Percentiles rank a stretch among this genome's conserved stretches.
These are phyloP conservation scores for Pogostemon cablin DNA, from an alignment of 257 asterid genomes.

Conservation along the genomic window DNA sequence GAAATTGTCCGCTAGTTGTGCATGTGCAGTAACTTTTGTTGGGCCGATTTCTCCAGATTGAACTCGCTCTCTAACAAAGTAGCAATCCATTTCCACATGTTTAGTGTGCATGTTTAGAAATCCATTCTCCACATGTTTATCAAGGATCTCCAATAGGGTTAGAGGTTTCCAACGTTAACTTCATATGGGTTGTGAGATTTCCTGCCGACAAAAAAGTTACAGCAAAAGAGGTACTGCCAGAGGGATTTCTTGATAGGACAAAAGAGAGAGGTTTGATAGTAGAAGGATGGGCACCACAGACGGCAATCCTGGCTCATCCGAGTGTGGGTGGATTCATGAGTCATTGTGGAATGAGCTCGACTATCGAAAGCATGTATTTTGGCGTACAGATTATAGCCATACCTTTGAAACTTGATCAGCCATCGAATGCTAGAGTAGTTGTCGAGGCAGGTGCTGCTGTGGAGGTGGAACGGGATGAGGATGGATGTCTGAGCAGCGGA, in stretches of 20 bases:
- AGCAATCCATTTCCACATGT: too few species aligned
- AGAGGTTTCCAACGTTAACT: constrained; percentile 33
- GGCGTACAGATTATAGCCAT: constrained; percentile 44
- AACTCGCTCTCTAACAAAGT: too few species aligned
- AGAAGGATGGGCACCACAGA: constrained; percentile 54
- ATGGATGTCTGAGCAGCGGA: constrained; percentile 32
- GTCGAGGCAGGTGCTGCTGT: constrained; percentile 41
- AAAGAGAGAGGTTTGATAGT: constrained; percentile 40
- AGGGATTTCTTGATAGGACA: constrained; percentile 46
- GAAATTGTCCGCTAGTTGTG: too few species aligned
- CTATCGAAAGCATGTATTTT: constrained; percentile 40
- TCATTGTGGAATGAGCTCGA: constrained; percentile 53
- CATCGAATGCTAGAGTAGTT: constrained; percentile 32
- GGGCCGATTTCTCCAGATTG: too few species aligned
- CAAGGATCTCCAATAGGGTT: neutral
- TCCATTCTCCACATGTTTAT: too few species aligned
- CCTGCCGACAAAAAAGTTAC: constrained; percentile 30
- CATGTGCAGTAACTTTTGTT: too few species aligned
- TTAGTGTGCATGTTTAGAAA: too few species aligned
- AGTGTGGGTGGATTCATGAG: constrained; percentile 47
- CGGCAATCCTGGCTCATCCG: constrained; percentile 36
- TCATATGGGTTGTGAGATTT: constrained; percentile 51
- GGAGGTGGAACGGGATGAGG: constrained; percentile 39
- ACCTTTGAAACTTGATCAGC: constrained; percentile 41
- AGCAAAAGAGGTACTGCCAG: constrained; percentile 33